Evolutionary conservation across 352 stramenopile species (phyloP).

Genomic region (Phytophthora chlamydospora): DNA sequence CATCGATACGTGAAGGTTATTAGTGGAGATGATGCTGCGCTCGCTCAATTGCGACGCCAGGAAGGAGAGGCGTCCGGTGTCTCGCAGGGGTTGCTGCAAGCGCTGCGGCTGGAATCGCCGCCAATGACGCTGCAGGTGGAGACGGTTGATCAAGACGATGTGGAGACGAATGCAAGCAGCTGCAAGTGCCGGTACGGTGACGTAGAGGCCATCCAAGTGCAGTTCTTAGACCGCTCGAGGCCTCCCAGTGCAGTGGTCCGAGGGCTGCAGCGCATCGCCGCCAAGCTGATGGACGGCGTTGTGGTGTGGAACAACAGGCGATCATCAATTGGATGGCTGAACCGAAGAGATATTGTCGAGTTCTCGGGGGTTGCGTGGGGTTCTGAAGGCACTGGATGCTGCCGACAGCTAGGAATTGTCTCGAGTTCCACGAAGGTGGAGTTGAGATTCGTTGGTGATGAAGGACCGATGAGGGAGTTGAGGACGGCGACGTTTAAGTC

Average conservation of each 20-base stretch:
- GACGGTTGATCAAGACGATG: slow-evolving; percentile 1
- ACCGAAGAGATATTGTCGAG: slow-evolving; percentile 36
- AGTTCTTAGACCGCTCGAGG: slow-evolving; percentile 41
- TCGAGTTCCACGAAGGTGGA: slow-evolving; percentile 30
- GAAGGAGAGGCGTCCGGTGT: slow-evolving; percentile 14
- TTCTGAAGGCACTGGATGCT: slow-evolving; percentile 42
- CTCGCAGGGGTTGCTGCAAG: slow-evolving; percentile 42
- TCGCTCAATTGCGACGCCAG: slow-evolving; percentile 31
- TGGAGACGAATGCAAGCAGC: slow-evolving; percentile 20
- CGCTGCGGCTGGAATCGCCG: slow-evolving; percentile 25
- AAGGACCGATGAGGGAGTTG: not conserved
- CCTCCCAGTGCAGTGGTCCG: slow-evolving; percentile 45
- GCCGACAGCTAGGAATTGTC: slow-evolving; percentile 35
- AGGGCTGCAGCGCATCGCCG: slow-evolving; percentile 41
- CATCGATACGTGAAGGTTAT: slow-evolving; percentile 31
- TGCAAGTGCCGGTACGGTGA: slow-evolving; percentile 28
- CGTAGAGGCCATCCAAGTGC: slow-evolving; percentile 37
- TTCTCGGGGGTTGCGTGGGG: slow-evolving; percentile 40
- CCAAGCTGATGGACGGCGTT: slow-evolving; percentile 45
- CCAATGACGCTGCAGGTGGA: slow-evolving; percentile 14
- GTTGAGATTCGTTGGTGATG: slow-evolving; percentile 37
- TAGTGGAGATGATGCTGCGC: slow-evolving; percentile 12
- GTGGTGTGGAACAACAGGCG: slow-evolving; percentile 47
- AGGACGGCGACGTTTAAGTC: slow-evolving; percentile 22
- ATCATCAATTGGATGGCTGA: slow-evolving; percentile 55